These are phyloP conservation scores for Stenocarpella maydis DNA, from an alignment of 2,329 filamentous ascomycete genomes.

Conservation along the genomic window DNA sequence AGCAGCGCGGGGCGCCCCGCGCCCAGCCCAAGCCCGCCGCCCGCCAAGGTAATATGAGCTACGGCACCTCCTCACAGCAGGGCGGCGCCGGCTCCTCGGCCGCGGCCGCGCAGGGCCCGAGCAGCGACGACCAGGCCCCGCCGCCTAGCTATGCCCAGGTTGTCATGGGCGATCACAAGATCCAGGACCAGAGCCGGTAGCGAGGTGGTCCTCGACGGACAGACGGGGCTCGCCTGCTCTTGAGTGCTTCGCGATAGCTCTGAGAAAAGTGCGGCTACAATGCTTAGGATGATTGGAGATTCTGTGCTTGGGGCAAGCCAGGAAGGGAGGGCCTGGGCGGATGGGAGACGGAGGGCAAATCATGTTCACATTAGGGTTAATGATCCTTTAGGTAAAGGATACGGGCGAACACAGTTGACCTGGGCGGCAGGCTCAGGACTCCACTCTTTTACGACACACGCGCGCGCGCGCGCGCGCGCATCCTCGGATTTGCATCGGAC, in stretches of 20 bases:
- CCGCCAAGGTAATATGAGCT: constrained; percentile 51
- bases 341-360: background rate
- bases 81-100: constrained; percentile 41
- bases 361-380: background rate
- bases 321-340: background rate
- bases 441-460: constrained; percentile 27
- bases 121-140: constrained; percentile 56
- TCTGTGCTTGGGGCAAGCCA: background rate
- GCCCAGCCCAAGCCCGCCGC: constrained; percentile 44
- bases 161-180: constrained; percentile 88
- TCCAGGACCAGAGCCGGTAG: constrained; percentile 69
- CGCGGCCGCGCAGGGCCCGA: constrained; percentile 41
- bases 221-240: background rate
- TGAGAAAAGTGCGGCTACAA: too few species aligned
- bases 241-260: background rate
- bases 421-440: background rate
- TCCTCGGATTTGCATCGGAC: constrained; percentile 28
- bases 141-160: constrained; percentile 93
- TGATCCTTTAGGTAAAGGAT: background rate
- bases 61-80: constrained; percentile 52
- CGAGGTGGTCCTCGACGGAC: constrained; percentile 45
- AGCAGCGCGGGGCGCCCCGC: constrained; percentile 41
- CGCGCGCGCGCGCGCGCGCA: too few species aligned
- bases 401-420: background rate
- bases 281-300: background rate